Conservation (phyloP, 1,284 basidiomycete genomes). For the Cystobasidium pallidum region DNA sequence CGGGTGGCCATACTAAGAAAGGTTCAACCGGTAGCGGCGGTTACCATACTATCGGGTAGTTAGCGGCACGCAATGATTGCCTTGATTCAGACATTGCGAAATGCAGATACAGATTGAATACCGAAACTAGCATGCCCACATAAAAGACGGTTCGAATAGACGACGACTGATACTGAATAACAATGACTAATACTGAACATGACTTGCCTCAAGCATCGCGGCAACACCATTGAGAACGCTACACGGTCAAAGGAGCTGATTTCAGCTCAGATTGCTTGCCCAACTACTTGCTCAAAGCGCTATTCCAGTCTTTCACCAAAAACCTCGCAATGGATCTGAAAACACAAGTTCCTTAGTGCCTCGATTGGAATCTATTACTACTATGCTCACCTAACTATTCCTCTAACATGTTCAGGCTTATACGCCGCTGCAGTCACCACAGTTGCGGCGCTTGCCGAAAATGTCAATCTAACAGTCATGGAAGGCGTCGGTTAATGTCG, state of each 20-base stretch:
- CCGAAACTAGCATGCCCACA: too few species aligned
- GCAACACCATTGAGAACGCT: not conserved
- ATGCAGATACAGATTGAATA: too few species aligned
- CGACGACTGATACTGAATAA: too few species aligned
- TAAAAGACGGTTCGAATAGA: too few species aligned
- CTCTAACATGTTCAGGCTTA: conserved; percentile 35
- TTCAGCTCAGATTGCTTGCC: not conserved
- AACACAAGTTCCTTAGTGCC: not conserved
- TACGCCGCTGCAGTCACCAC: conserved; percentile 36
- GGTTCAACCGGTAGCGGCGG: conserved; percentile 16
- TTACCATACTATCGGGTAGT: conserved; percentile 40
- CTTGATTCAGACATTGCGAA: too few species aligned
- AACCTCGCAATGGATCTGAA: conserved; percentile 1
- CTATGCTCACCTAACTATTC: conserved; percentile 22
- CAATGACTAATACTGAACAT: too few species aligned
- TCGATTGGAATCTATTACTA: too few species aligned
- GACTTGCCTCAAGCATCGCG: too few species aligned
- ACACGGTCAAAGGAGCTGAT: not conserved
- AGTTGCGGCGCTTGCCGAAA: conserved; percentile 27
- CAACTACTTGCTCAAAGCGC: not conserved
- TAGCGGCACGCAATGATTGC: too few species aligned
- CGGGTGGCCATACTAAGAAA: conserved; percentile 23
- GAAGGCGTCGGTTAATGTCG: not conserved
- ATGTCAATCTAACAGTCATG: conserved; percentile 18
- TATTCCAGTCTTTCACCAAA: conserved; percentile 15